Conservation (phyloP, 257 asterid species). For the Penstemon davidsonii region DNA sequence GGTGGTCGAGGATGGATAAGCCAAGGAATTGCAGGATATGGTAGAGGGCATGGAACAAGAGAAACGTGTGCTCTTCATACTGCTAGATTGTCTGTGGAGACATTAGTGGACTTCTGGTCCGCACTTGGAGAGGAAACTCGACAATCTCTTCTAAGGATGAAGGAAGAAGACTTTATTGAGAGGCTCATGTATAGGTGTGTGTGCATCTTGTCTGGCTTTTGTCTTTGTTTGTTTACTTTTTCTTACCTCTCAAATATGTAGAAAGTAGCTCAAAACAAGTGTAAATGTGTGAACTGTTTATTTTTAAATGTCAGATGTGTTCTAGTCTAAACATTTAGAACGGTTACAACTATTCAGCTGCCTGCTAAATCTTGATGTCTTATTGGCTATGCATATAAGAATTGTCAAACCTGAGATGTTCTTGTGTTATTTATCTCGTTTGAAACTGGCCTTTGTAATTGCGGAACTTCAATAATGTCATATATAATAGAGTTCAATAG, state of each 20-base stretch:
- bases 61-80: constrained; percentile 99
- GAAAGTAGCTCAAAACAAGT: neutral
- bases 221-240: neutral
- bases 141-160: constrained; percentile 88
- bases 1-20: constrained; percentile 99
- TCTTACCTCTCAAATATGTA: neutral
- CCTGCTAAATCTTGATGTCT: no score
- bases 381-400: no score
- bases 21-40: constrained; percentile 81
- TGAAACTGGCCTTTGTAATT: neutral
- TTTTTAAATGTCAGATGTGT: no score
- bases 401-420: no score
- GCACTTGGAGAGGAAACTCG: constrained; percentile 98
- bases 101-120: constrained; percentile 97
- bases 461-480: neutral
- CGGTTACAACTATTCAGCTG: no score
- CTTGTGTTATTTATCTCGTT: no score
- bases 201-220: neutral
- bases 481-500: neutral
- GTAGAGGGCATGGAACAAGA: constrained; percentile 89
- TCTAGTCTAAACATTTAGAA: no score
- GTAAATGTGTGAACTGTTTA: no score
- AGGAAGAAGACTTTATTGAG: constrained; percentile 97
- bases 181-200: constrained; percentile 90
- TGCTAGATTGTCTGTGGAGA: constrained; percentile 92